phyloP scores from a whole-genome alignment of 2,329 filamentous ascomycete species.

The Westerdykella ornata region DNA sequence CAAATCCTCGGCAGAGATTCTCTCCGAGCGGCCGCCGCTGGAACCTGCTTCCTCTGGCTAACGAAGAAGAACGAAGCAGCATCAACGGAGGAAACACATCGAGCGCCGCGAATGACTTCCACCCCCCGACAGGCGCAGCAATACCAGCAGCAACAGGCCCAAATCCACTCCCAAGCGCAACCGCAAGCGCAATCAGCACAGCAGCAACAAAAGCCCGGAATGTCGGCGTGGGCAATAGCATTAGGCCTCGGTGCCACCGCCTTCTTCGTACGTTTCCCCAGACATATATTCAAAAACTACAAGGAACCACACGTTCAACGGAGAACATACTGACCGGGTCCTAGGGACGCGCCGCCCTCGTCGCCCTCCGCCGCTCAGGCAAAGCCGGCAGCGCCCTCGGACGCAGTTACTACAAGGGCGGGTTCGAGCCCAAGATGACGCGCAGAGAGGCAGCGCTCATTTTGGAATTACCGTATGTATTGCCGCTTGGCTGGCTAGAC shows the following conservation, averaged over 20 bases:
- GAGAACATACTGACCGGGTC: constrained; percentile 7
- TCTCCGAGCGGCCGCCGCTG: constrained; percentile 3
- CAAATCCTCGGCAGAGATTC: constrained; percentile 2
- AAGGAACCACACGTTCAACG: not conserved
- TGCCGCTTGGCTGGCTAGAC: not conserved
- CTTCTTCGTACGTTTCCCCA: constrained; percentile 50
- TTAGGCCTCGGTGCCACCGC: constrained; percentile 58
- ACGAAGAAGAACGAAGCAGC: not conserved
- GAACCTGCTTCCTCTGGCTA: not conserved
- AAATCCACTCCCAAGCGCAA: not conserved
- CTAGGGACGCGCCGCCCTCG: constrained; percentile 84
- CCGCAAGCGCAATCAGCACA: constrained; percentile 2
- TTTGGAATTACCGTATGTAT: constrained; percentile 72
- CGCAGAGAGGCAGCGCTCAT: constrained; percentile 86
- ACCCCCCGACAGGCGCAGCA: too few species aligned
- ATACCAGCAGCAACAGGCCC: not conserved
- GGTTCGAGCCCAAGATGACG: constrained; percentile 95
- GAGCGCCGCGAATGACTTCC: constrained; percentile 1
- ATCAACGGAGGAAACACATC: not conserved
- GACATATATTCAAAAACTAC: too few species aligned
- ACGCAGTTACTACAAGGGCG: constrained; percentile 94
- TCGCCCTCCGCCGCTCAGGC: constrained; percentile 78
- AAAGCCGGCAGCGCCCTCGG: constrained; percentile 64
- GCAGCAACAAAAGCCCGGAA: constrained; percentile 23
- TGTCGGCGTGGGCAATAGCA: constrained; percentile 56